Evolutionary conservation across 2,329 filamentous ascomycete species (phyloP), one percentile per base, ranked within the genome.

Genomic region (Mycogone perniciosa): DNA sequence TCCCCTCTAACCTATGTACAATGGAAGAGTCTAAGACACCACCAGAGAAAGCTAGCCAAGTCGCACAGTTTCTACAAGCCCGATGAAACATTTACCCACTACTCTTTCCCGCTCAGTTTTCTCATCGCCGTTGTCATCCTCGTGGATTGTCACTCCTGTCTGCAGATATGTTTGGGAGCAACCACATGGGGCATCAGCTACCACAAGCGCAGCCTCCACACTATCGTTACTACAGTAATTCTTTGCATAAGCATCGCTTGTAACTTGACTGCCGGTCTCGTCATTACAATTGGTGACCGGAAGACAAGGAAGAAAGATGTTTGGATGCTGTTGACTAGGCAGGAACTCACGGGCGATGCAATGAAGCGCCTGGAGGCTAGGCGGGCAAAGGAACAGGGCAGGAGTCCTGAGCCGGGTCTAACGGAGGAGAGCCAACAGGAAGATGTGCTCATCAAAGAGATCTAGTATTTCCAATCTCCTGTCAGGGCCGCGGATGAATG

Each of bases 11-110:
- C 74, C 72, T 4, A 69, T 77, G 53, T 38, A 31, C 86, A 93
- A 64, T 85, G 90, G 61, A 76, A 76, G 53, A 80, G 77, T 44
- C 76, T 95, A 7, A 76, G 84, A 46, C 84, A 93, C 63, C 89
- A 95, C 61, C 86, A 91, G 62, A 77, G 75, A 58, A 92, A 91
- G 61, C 86, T 93, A 61, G 78, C 85, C 62, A 89, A 86, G 59
- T 89, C 85, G 0, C 89, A 95, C 65, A 90, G 86, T 5, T 95
- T 92, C 67, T 95, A 95, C 74, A 91, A 91, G 61, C 88, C 89
- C 0, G 86, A 95, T 66, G 89, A 95, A 67, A 95, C 89, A 0
- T 75, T 81, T 33, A 95, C 89, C 0, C 89, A 95, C 64, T 77
- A 82, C 62, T 85, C 89, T 0, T 95, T 95, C 55, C 88, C 89